Conservation (phyloP, 305 asterid genomes). For the Fraxinus baroniana region DNA sequence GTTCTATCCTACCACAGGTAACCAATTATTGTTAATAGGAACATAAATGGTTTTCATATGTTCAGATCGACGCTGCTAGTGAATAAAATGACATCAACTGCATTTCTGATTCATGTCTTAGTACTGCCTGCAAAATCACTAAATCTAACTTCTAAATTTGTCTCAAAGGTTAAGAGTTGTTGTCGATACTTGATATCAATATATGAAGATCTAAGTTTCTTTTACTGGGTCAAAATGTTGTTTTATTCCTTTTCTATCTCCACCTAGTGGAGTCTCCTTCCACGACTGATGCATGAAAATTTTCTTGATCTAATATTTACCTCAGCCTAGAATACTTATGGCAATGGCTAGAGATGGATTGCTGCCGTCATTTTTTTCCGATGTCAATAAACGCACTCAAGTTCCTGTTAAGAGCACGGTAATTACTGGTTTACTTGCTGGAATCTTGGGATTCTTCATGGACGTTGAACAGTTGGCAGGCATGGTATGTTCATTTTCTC, state of each 20-base stretch:
- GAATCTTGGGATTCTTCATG: slow-evolving; percentile 78
- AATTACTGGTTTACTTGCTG: slow-evolving; percentile 68
- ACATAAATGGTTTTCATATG: background rate
- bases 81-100: background rate
- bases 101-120: background rate
- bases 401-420: slow-evolving; percentile 86
- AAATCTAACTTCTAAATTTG: background rate
- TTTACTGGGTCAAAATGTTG: background rate
- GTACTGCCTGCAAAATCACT: background rate
- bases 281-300: background rate
- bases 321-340: slow-evolving; percentile 91
- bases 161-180: background rate
- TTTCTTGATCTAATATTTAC: slow-evolving; percentile 12
- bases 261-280: background rate
- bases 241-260: background rate
- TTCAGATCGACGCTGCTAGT: background rate
- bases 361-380: slow-evolving; percentile 86
- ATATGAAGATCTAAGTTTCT: background rate
- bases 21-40: background rate
- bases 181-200: background rate
- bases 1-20: slow-evolving; percentile 93
- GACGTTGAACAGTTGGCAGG: slow-evolving; percentile 91
- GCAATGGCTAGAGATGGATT: slow-evolving; percentile 98
- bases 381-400: slow-evolving; percentile 58
- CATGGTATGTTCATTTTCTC: slow-evolving; percentile 52